These are phyloP conservation scores for Cadophora sp. DNA, from an alignment of 2,329 filamentous ascomycete genomes.

Conservation along the genomic window DNA sequence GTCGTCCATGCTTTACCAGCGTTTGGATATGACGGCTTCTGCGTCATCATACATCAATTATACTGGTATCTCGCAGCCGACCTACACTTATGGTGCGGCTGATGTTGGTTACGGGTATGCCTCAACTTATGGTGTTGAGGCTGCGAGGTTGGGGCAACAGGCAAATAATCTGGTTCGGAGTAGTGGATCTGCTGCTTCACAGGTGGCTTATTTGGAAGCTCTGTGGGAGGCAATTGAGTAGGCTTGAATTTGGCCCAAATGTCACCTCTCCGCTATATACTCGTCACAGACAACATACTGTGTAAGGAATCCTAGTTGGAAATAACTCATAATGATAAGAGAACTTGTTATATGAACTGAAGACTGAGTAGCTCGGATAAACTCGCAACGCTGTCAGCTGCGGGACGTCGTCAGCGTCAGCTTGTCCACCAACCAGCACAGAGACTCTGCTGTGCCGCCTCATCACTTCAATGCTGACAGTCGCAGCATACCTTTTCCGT, in stretches of 20 bases:
- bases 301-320: too few relatives aligned
- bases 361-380: too few relatives aligned
- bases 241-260: not conserved
- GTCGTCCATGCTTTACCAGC: not conserved
- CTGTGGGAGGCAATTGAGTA: not conserved
- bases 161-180: not conserved
- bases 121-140: not conserved
- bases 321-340: too few relatives aligned
- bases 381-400: too few relatives aligned
- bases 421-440: too few relatives aligned
- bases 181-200: not conserved
- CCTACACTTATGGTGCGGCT: not conserved
- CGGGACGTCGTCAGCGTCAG: too few relatives aligned
- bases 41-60: not conserved
- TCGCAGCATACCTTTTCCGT: not conserved
- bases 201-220: not conserved
- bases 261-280: too few relatives aligned
- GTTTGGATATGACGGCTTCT: not conserved
- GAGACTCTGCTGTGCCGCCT: slow-evolving; percentile 5
- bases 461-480: not conserved
- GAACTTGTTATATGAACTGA: too few relatives aligned
- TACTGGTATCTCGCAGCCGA: not conserved
- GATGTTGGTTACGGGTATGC: slow-evolving; percentile 8
- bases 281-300: too few relatives aligned
- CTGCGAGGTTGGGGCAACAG: not conserved